Evolutionary conservation across 2,329 filamentous ascomycete genomes (phyloP), one percentile per base, ranked within the genome.

Genomic region (Penicillium sumatraense): DNA sequence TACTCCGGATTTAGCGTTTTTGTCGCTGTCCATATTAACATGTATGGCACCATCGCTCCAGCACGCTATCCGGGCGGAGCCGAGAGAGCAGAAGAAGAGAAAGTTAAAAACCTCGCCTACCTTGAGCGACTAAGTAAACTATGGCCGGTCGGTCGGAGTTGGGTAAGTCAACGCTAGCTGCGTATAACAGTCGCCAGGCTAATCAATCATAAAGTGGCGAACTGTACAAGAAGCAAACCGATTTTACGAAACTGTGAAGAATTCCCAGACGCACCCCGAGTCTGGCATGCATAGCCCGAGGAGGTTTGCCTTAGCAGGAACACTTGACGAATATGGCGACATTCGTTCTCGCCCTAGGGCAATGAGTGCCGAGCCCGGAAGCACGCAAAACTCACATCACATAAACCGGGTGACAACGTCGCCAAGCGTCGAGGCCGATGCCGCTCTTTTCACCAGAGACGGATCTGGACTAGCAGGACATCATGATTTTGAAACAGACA

Each of bases 1-100:
- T 74, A 74, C 49, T 70, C 71, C 0, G 71, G 71, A 5, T 74
- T 73, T 55, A 74, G 71, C 24, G 63, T 73, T 31, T 74, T 74
- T 35, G 71, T 74, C 11, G 70, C 71, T 9, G 71, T 69, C 3
- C 71, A 74, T 38, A 71, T 74, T 41, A 74, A 74, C 42, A 73
- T 74, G 71, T 73, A 74, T 49, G 71, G 71, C 2, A 72, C 71
- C 6, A 67, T 74, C 9, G 66, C 61, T 0, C 70, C 71, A 1
- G 54, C 56, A n/a, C 61, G 65, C 10, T 74, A 74, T 35, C 71
- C 71, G 0, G 71, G 71, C 0, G 71, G 71, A 1, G 54, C 65
- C 2, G 63, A 62, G 26, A 57, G 68, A 11, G 71, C 71, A 2
- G 68, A 72, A 44, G 54, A 63, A 14, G 71, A 73, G 50, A 74